These are phyloP conservation scores for Mucuna pruriens DNA, from an alignment of 306 rosid species.

Conservation along the genomic window DNA sequence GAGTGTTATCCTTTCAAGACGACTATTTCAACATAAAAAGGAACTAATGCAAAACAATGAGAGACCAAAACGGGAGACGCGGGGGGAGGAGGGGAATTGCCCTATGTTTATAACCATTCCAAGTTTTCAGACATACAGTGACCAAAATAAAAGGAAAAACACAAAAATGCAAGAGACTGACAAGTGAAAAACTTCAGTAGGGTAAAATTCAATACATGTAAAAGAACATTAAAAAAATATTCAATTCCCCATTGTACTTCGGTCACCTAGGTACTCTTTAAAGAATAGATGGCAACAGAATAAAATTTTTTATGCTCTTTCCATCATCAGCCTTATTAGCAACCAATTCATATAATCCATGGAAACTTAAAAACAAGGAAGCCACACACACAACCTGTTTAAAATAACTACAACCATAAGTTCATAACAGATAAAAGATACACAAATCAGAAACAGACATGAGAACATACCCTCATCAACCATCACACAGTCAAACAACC, in stretches of 20 bases:
- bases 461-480: constrained; percentile 28
- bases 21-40: background rate
- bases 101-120: background rate
- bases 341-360: constrained; percentile 39
- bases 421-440: too few species aligned
- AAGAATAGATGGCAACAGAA: constrained; percentile 24
- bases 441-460: constrained; percentile 5
- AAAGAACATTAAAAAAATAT: constrained; percentile 18
- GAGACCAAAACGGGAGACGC: background rate
- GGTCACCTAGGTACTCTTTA: constrained; percentile 12
- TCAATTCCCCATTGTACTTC: constrained; percentile 1
- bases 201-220: background rate
- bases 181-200: constrained; percentile 21
- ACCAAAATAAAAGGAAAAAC: constrained; percentile 6
- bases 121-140: background rate
- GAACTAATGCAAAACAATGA: constrained; percentile 5
- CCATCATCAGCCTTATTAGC: constrained; percentile 37
- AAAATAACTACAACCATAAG: too few species aligned
- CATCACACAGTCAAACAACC: constrained; percentile 15
- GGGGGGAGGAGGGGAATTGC: background rate
- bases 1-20: background rate
- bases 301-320: constrained; percentile 23
- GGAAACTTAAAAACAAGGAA: constrained; percentile 25
- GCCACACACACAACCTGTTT: constrained; percentile 15
- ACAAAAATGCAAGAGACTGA: background rate